Conservation (phyloP, 257 asterid genomes). For the Solanum arcanum region DNA sequence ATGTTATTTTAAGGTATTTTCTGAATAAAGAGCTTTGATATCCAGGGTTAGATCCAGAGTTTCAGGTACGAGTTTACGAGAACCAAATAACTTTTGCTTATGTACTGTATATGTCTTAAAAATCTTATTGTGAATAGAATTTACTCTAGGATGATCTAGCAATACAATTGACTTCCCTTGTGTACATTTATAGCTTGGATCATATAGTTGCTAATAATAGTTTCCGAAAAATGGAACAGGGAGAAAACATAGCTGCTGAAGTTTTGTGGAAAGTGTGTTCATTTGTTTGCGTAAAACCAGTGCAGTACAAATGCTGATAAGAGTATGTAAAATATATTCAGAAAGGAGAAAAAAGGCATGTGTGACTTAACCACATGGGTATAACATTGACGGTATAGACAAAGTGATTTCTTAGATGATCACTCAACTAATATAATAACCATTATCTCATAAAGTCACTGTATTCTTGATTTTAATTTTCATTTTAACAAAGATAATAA, state of each 20-base stretch:
- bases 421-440: accelerated
- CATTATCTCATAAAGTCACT: background rate
- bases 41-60: background rate
- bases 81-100: background rate
- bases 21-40: background rate
- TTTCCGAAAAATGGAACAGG: background rate
- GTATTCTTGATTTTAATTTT: background rate
- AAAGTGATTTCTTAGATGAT: background rate
- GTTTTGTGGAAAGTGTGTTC: background rate
- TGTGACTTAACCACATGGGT: background rate
- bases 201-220: background rate
- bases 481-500: background rate
- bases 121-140: background rate
- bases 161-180: background rate
- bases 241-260: background rate
- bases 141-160: background rate
- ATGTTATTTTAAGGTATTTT: background rate
- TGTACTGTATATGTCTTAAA: no score
- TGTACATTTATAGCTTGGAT: background rate
- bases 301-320: background rate
- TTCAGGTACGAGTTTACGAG: background rate
- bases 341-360: background rate
- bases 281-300: background rate
- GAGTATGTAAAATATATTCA: background rate
- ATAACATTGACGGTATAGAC: background rate